Evolutionary conservation across 352 stramenopile species (phyloP).

Genomic region (Phytophthora pini): DNA sequence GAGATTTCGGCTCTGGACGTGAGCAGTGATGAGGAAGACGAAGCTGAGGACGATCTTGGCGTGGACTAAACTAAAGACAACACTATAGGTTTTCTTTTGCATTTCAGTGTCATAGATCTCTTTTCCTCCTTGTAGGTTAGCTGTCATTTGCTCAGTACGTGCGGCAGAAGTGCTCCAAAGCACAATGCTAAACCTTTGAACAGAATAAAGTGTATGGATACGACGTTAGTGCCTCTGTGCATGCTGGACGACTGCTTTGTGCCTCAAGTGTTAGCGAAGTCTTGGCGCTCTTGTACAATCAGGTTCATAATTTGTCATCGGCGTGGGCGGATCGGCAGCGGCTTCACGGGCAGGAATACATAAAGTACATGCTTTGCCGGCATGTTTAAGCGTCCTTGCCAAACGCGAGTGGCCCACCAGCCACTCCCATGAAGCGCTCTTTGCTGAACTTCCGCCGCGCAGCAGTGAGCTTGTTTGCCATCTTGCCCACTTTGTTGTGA

Average conservation of each 20-base stretch:
- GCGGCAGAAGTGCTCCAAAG: not conserved
- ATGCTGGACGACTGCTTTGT: slow-evolving; percentile 25
- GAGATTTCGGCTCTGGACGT: slow-evolving; percentile 82
- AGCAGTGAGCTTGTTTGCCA: slow-evolving; percentile 73
- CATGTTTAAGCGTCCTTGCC: slow-evolving; percentile 42
- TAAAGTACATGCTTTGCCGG: slow-evolving; percentile 24
- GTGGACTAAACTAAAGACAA: slow-evolving; percentile 48
- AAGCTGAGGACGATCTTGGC: slow-evolving; percentile 52
- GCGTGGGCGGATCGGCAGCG: slow-evolving; percentile 16
- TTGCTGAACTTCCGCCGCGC: slow-evolving; percentile 89
- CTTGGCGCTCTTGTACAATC: slow-evolving; percentile 43
- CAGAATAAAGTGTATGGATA: slow-evolving; percentile 46
- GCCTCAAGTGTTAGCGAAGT: slow-evolving; percentile 16
- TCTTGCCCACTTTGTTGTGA: slow-evolving; percentile 69
- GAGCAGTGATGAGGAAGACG: slow-evolving; percentile 80
- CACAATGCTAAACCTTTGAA: slow-evolving; percentile 9
- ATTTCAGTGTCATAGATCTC: slow-evolving; percentile 29
- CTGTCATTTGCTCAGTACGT: slow-evolving; percentile 5
- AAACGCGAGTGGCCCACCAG: slow-evolving; percentile 65
- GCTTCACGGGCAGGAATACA: slow-evolving; percentile 31
- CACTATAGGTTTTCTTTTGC: slow-evolving; percentile 4
- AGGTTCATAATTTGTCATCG: slow-evolving; percentile 39
- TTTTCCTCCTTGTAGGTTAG: not conserved
- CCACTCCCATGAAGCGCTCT: slow-evolving; percentile 79
- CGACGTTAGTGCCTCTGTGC: slow-evolving; percentile 27